Conservation (phyloP, 2,329 filamentous ascomycete species). For the Apiospora rasikravindrae region DNA sequence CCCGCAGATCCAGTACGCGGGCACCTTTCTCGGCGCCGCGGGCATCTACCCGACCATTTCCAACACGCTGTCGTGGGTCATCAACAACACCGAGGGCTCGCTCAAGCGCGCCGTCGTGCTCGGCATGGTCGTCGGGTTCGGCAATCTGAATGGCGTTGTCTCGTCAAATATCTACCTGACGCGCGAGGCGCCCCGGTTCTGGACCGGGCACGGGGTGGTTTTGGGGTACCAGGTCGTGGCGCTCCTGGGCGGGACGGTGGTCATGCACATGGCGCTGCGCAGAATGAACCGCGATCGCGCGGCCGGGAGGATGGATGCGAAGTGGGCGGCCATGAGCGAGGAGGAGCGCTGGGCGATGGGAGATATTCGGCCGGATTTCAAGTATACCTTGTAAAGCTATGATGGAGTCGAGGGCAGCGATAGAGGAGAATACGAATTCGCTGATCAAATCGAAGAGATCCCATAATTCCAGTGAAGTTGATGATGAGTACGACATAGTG, state of each 20-base stretch:
- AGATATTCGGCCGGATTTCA: constrained; percentile 23
- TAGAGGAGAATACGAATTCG: too few species aligned
- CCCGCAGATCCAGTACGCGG: constrained; percentile 78
- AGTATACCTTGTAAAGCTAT: constrained; percentile 21
- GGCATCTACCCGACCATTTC: constrained; percentile 88
- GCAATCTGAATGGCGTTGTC: constrained; percentile 88
- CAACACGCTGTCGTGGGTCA: constrained; percentile 86
- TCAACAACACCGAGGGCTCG: constrained; percentile 87
- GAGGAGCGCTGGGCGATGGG: constrained; percentile 22
- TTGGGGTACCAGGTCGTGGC: constrained; percentile 49
- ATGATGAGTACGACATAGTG: background rate
- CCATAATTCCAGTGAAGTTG: background rate
- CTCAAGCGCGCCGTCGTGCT: constrained; percentile 89
- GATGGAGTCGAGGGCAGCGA: background rate
- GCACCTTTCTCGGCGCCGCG: constrained; percentile 81
- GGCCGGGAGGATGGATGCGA: constrained; percentile 18
- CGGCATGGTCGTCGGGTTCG: constrained; percentile 89
- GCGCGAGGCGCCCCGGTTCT: constrained; percentile 64
- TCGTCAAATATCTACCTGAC: constrained; percentile 78
- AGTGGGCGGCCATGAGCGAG: constrained; percentile 22
- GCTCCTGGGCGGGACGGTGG: constrained; percentile 22
- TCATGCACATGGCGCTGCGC: constrained; percentile 24
- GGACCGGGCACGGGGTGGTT: constrained; percentile 75
- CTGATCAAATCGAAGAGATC: background rate
- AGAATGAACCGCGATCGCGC: constrained; percentile 19